Evolutionary conservation across 331 rosid genomes (phyloP), one percentile per base, ranked within the genome.

Genomic region (Rhamnella rubrinervis): DNA sequence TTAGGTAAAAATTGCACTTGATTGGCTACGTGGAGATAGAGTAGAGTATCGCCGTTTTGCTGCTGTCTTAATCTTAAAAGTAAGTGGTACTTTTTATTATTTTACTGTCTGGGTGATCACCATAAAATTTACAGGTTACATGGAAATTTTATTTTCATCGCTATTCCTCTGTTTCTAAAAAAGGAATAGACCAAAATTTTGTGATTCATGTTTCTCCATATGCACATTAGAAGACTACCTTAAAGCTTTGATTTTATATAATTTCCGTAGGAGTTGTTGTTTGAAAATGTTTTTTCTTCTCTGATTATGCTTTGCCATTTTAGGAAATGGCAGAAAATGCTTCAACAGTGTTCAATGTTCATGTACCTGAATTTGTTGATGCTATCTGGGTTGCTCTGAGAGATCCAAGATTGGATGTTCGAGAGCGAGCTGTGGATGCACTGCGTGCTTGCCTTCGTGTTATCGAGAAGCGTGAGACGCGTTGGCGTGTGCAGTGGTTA

Each of bases 321-420:
- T 71, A 93, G 98, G 98, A 93, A 85, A 93, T 93, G 98, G 98
- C 98, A 23, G 98, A 93, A 84, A 89, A 91, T 78, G 98, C 97
- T 83, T 93, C 98, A 13, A 89, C 98, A 6, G 91, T 91, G 20
- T 93, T 93, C 78, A 91, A 93, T 87, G 97, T 93, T 59, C 98
- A 93, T 65, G 98, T 93, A 40, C 87, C 97, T 37, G 98, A 91
- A 72, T 93, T 93, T 84, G 93, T 93, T n/a, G 97, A 93, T 28
- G 96, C 96, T 62, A 93, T 93, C n/a, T 93, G 98, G 98, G 96
- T 88, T 84, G 96, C 98, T 67, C 73, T 93, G 82, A 87, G 98
- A 73, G 98, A 93, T 84, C 97, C 89, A 18, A 86, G 82, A 19
- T 80, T 91, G 82, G 87, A 85, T 56, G 97, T 93, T 78, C 97